phyloP scores from a whole-genome alignment of 495 filamentous ascomycete species.

The Friedmanniomyces endolithicus region DNA sequence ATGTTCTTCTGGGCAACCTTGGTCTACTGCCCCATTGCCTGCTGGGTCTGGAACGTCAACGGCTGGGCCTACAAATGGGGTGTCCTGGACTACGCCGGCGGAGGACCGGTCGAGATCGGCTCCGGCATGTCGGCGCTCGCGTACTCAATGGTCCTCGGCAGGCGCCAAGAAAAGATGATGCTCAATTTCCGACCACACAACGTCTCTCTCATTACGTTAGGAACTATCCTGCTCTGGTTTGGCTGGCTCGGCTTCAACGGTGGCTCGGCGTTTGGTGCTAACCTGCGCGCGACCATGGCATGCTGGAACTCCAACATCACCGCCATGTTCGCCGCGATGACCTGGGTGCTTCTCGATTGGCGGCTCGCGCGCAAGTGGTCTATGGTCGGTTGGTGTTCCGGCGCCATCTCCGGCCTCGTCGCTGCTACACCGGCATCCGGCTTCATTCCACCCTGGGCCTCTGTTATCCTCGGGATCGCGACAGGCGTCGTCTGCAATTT shows the following conservation, averaged over 20 bases:
- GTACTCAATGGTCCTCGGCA: constrained; percentile 89
- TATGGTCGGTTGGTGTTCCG: constrained; percentile 97
- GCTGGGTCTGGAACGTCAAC: constrained; percentile 90
- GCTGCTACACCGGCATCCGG: constrained; percentile 28
- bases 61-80: constrained; percentile 90
- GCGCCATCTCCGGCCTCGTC: constrained; percentile 48
- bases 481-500: constrained; percentile 87
- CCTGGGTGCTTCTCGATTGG: constrained; percentile 90
- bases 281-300: constrained; percentile 87
- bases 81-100: constrained; percentile 91
- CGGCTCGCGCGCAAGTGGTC: constrained; percentile 95
- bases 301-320: constrained; percentile 96
- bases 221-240: constrained; percentile 93
- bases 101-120: constrained; percentile 93
- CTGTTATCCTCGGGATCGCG: constrained; percentile 70
- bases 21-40: constrained; percentile 92
- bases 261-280: constrained; percentile 91
- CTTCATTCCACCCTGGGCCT: constrained; percentile 77
- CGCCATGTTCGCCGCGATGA: constrained; percentile 73
- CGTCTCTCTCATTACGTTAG: constrained; percentile 91
- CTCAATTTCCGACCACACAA: constrained; percentile 82
- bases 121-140: constrained; percentile 87
- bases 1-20: constrained; percentile 91
- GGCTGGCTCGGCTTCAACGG: constrained; percentile 99
- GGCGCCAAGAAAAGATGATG: constrained; percentile 99